Base-by-base conservation (phyloP, 805 yeast genomes). In the Zygosaccharomyces pseudorouxii region DNA sequence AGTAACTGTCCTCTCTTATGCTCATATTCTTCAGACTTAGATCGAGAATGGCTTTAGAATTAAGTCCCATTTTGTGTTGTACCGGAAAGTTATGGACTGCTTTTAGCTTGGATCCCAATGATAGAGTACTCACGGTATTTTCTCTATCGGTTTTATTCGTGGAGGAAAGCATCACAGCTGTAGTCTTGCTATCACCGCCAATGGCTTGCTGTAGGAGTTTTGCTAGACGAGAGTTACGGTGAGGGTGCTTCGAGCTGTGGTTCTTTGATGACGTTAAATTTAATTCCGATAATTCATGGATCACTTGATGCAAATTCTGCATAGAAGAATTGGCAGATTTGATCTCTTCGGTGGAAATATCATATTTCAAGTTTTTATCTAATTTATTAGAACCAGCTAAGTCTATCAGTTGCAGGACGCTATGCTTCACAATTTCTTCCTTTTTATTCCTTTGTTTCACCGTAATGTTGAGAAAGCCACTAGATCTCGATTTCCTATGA, bases 131-230 rank as follows among this genome's bases (percentile, higher is more conserved):
- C 5, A 86, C 50, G 0, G 95, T 85, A 57, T 86, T 93, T 14
- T 68, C 63, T 45, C 74, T 80, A 55, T 86, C 79, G 28, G 65
- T 60, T 2, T 70, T 59, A 0, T 84, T 72, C 0, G 88, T 84
- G 0, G 93, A 85, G 53, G 93, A 85, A 54, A 83, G 84, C 36
- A 87, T 74, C 14, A 89, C 78, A 42, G 88, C 69, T 2, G 86
- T 77, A 0, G 95, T 89, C 45, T 89, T 72, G 2, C 90, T 81
- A 63, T 88, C 87, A 1, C 95, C 95, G 5, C 95, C 93, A 19
- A 88, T 68, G 0, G 92, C 81, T 55, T 85, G 89, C 60, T 85
- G 90, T 29, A 88, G 66, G 11, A 89, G 80, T 52, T 92, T 72
- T 0, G 96, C 86, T 45, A 88, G 72, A 56, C 84, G 84, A 2